Conservation (phyloP, 2,329 filamentous ascomycete genomes). For the Neopestalotiopsis sp. region DNA sequence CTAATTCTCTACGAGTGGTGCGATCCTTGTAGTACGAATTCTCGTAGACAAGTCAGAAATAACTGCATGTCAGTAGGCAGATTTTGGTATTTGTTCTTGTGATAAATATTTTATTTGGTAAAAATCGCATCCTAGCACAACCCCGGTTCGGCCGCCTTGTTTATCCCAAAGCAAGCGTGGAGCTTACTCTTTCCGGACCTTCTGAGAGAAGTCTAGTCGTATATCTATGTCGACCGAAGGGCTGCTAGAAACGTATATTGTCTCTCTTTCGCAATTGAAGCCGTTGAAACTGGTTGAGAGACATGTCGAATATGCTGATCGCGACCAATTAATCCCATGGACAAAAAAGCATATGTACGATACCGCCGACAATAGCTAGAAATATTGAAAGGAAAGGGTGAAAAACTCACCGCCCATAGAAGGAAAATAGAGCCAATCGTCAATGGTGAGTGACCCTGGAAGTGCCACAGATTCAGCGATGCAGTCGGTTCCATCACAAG, state of each 20-base stretch:
- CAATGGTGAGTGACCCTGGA: conserved; percentile 1
- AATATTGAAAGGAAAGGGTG: neutral
- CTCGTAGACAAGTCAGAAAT: neutral
- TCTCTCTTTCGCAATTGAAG: conserved; percentile 1
- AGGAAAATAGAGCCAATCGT: conserved; percentile 10
- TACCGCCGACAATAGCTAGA: no score
- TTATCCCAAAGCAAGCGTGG: neutral
- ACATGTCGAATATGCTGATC: conserved; percentile 9
- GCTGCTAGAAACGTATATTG: conserved; percentile 4
- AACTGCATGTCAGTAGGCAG: neutral
- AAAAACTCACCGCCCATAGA: conserved; percentile 1
- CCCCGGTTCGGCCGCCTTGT: neutral
- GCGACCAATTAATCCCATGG: neutral
- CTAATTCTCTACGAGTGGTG: neutral
- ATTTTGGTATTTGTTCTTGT: neutral
- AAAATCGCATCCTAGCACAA: neutral
- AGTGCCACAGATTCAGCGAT: conserved; percentile 4
- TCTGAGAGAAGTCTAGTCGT: neutral
- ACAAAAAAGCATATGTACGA: neutral
- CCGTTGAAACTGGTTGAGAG: conserved; percentile 7
- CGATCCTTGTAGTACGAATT: neutral
- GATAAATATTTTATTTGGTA: neutral
- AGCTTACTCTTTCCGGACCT: neutral
- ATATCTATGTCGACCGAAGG: neutral
- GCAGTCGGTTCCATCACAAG: conserved; percentile 6